Evolutionary conservation across 2,329 filamentous ascomycete genomes (phyloP).

Genomic region (Cercospora janseana): DNA sequence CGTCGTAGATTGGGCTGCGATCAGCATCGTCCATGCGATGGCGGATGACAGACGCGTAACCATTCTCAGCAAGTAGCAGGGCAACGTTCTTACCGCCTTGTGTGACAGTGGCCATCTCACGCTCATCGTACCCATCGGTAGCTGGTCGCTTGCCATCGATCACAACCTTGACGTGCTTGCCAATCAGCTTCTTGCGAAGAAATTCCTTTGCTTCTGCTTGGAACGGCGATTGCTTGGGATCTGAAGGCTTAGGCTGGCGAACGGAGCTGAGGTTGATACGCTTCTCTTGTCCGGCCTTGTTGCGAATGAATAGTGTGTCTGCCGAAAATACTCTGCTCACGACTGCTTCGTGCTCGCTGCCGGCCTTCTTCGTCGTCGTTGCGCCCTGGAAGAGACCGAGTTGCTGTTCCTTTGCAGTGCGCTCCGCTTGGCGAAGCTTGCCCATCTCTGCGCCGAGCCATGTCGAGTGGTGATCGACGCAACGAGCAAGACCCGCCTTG

Average conservation of each 20-base stretch:
- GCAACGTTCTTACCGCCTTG: constrained; percentile 85
- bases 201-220: constrained; percentile 94
- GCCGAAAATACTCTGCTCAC: constrained; percentile 84
- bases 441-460: constrained; percentile 88
- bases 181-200: constrained; percentile 87
- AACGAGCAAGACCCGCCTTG: constrained; percentile 83
- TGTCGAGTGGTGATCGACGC: constrained; percentile 93
- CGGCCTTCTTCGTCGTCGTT: constrained; percentile 60
- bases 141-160: constrained; percentile 90
- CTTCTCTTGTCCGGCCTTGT: constrained; percentile 81
- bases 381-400: constrained; percentile 79
- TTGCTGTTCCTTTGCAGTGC: constrained; percentile 72
- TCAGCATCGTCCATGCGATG: constrained; percentile 95
- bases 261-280: constrained; percentile 90
- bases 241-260: constrained; percentile 83
- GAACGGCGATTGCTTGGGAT: constrained; percentile 84
- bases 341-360: constrained; percentile 70
- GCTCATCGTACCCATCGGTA: constrained; percentile 85
- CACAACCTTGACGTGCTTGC: constrained; percentile 86
- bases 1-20: constrained; percentile 89
- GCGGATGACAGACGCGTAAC: constrained; percentile 89
- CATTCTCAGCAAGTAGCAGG: constrained; percentile 80
- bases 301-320: constrained; percentile 83
- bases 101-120: constrained; percentile 86
- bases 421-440: constrained; percentile 79